Conservation (phyloP, 2,329 filamentous ascomycete species). For the Hortaea werneckii region DNA sequence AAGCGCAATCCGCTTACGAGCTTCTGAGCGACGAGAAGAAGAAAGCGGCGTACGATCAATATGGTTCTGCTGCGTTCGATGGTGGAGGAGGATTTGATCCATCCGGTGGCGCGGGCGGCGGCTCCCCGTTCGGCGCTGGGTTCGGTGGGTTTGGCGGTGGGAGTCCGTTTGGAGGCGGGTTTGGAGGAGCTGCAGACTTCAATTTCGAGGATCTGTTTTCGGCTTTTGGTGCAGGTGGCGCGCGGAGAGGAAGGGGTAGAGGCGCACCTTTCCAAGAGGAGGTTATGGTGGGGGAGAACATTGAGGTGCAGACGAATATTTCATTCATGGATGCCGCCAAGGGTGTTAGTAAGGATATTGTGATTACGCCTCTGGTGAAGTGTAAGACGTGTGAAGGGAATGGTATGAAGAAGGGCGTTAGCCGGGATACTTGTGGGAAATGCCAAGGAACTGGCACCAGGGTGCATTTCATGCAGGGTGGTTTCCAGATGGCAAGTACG, state of each 20-base stretch:
- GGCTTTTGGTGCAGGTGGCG: constrained; percentile 64
- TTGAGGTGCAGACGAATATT: constrained; percentile 86
- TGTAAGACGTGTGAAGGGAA: constrained; percentile 77
- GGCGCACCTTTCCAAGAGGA: constrained; percentile 65
- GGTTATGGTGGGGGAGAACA: constrained; percentile 85
- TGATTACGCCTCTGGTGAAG: constrained; percentile 67
- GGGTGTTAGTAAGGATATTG: constrained; percentile 78
- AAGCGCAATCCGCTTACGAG: constrained; percentile 90
- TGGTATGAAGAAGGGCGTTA: constrained; percentile 72
- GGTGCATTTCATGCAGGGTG: constrained; percentile 81
- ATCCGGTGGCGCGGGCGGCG: constrained; percentile 51
- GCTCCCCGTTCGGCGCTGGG: constrained; percentile 52
- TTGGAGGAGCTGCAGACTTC: constrained; percentile 51
- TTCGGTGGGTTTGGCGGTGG: constrained; percentile 41
- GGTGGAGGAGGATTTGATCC: constrained; percentile 63
- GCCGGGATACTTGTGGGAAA: constrained; percentile 60
- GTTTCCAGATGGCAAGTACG: constrained; percentile 91
- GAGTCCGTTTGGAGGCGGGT: constrained; percentile 27
- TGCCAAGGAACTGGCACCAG: constrained; percentile 81
- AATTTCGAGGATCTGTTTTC: constrained; percentile 95
- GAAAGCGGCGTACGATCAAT: constrained; percentile 83
- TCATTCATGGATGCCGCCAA: constrained; percentile 95
- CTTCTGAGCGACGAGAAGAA: constrained; percentile 87
- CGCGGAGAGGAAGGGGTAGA: constrained; percentile 35
- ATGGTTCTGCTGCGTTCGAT: constrained; percentile 68